phyloP scores from a whole-genome alignment of 2,329 filamentous ascomycete species.

The Cylindrodendrum hubeiense region DNA sequence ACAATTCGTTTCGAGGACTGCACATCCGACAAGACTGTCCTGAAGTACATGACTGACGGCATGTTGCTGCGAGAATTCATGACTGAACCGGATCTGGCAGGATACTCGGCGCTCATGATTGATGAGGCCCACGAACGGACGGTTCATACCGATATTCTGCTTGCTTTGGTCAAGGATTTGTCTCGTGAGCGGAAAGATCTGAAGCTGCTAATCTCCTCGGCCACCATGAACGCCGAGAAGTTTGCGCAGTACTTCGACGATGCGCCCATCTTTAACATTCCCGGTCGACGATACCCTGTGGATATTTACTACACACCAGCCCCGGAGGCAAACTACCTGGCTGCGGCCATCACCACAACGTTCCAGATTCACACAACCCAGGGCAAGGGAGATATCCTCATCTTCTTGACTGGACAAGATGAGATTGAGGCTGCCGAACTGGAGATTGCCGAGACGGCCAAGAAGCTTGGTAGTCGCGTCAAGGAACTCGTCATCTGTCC shows the following conservation, averaged over 20 bases:
- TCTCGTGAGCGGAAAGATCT: constrained; percentile 85
- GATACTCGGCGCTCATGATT: constrained; percentile 92
- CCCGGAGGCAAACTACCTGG: constrained; percentile 94
- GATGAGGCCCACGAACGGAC: constrained; percentile 98
- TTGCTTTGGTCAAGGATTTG: constrained; percentile 90
- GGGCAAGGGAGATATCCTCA: constrained; percentile 87
- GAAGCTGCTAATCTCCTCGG: constrained; percentile 91
- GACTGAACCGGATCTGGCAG: constrained; percentile 85
- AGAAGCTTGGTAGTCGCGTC: constrained; percentile 86
- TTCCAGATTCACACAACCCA: constrained; percentile 96
- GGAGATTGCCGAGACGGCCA: constrained; percentile 85
- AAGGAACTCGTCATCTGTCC: constrained; percentile 91
- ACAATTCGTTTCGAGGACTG: constrained; percentile 95
- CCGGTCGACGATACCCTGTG: constrained; percentile 88
- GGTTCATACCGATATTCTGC: constrained; percentile 88
- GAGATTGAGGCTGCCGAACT: constrained; percentile 92
- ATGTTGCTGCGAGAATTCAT: constrained; percentile 93
- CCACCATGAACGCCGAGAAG: constrained; percentile 93
- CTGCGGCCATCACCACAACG: constrained; percentile 90
- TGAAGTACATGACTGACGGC: constrained; percentile 98
- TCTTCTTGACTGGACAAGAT: constrained; percentile 96
- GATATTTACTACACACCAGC: constrained; percentile 92
- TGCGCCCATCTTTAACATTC: constrained; percentile 94
- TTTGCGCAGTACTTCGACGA: constrained; percentile 94
- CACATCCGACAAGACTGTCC: constrained; percentile 88